Conservation (phyloP, 2,329 filamentous ascomycete genomes). For the Colletotrichum horii region DNA sequence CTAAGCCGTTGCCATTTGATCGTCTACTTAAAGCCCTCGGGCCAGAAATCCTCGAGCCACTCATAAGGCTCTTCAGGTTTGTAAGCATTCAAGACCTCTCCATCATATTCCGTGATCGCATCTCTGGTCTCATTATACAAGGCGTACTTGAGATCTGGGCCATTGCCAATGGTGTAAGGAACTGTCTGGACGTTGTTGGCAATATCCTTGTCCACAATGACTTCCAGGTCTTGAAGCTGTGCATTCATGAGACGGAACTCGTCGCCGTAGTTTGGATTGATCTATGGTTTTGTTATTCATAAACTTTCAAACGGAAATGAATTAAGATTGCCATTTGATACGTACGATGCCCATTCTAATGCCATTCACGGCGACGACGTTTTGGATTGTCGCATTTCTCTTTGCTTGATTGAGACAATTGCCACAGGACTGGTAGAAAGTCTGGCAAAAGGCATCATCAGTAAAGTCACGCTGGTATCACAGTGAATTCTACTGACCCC, state of each 20-base stretch:
- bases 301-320: fast-evolving
- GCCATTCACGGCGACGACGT: slow-evolving; percentile 30
- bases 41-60: slow-evolving; percentile 58
- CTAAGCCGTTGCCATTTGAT: neutral
- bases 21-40: slow-evolving; percentile 27
- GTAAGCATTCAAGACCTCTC: slow-evolving; percentile 25
- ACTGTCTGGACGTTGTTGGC: slow-evolving; percentile 33
- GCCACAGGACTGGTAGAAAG: slow-evolving; percentile 33
- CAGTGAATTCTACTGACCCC: neutral
- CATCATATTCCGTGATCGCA: slow-evolving; percentile 29
- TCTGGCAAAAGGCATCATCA: neutral
- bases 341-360: slow-evolving; percentile 29
- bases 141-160: slow-evolving; percentile 32
- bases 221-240: slow-evolving; percentile 28
- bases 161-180: slow-evolving; percentile 27
- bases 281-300: slow-evolving; percentile 14
- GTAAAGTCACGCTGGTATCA: neutral
- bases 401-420: slow-evolving; percentile 32
- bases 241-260: slow-evolving; percentile 32
- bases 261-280: slow-evolving; percentile 33
- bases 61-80: slow-evolving; percentile 49
- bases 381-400: slow-evolving; percentile 30
- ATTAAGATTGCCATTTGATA: neutral
- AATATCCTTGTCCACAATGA: slow-evolving; percentile 31
- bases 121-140: slow-evolving; percentile 31